Conservation (phyloP, 208 protist genomes). For the Wallacemonas sp. region DNA sequence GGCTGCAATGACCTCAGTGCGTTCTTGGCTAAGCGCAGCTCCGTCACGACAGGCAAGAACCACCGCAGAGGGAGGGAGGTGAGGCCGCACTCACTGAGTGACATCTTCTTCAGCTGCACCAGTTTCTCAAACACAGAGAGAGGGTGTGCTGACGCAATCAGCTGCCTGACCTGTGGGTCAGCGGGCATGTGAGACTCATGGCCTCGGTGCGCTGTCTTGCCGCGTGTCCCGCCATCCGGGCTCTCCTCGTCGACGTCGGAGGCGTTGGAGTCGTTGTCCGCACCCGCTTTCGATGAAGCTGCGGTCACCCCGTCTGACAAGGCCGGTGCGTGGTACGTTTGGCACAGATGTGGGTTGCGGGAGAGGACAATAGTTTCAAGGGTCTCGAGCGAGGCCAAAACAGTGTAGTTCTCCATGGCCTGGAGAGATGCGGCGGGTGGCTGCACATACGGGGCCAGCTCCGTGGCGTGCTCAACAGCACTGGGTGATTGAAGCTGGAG, state of each 20-base stretch:
- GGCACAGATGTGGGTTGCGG: conserved; percentile 57
- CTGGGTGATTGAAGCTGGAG: conserved; percentile 51
- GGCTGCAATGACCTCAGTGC: conserved; percentile 61
- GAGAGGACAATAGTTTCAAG: conserved; percentile 82
- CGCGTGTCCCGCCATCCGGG: background rate
- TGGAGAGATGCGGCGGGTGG: background rate
- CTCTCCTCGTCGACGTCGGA: too few relatives aligned
- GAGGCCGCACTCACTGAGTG: conserved; percentile 73
- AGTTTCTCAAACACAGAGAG: conserved; percentile 78
- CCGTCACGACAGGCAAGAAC: conserved; percentile 78
- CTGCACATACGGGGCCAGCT: background rate
- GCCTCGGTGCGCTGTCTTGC: conserved; percentile 8
- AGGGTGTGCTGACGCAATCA: conserved; percentile 46
- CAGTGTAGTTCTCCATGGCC: conserved; percentile 57
- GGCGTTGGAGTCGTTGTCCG: too few relatives aligned
- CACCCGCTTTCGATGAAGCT: too few relatives aligned
- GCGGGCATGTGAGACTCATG: conserved; percentile 15
- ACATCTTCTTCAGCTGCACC: conserved; percentile 69
- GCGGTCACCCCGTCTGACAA: conserved; percentile 13
- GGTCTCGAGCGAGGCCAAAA: conserved; percentile 34
- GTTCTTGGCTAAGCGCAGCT: conserved; percentile 82
- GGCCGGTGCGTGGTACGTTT: conserved; percentile 18
- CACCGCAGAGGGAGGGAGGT: conserved; percentile 59
- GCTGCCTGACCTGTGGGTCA: conserved; percentile 4
- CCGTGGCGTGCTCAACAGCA: background rate